Evolutionary conservation across 2,329 filamentous ascomycete genomes (phyloP).

Genomic region (Proliferodiscus dingleyae): DNA sequence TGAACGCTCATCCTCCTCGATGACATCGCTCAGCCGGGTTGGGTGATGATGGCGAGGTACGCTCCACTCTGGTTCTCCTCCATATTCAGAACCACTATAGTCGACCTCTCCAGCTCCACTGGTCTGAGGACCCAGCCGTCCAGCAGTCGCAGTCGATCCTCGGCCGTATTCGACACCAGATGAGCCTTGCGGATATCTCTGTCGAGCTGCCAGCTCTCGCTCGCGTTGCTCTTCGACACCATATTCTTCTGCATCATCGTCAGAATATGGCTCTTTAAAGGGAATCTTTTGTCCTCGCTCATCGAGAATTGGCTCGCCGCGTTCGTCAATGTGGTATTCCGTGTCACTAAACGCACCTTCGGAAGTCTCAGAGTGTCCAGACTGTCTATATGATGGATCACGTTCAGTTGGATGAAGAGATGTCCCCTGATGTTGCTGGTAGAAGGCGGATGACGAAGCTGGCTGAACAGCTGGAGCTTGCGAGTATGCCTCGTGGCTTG

Average conservation of each 20-base stretch:
- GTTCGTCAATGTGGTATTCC: conserved; percentile 63
- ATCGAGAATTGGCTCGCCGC: conserved; percentile 58
- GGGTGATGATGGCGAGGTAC: conserved; percentile 82
- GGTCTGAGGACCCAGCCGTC: conserved; percentile 10
- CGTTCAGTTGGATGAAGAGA: conserved; percentile 33
- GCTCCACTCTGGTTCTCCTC: conserved; percentile 58
- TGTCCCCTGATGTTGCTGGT: conserved; percentile 39
- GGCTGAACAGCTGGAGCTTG: conserved; percentile 41
- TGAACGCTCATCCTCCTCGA: conserved; percentile 79
- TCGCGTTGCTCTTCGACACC: conserved; percentile 37
- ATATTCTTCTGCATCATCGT: conserved; percentile 52
- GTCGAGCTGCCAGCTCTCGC: conserved; percentile 23
- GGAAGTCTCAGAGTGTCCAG: conserved; percentile 34
- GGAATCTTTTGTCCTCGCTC: conserved; percentile 55
- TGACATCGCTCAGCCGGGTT: conserved; percentile 80
- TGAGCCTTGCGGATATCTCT: conserved; percentile 22
- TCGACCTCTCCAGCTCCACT: conserved; percentile 40
- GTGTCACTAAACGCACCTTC: conserved; percentile 64
- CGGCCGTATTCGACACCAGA: conserved; percentile 24
- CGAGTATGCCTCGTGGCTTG: conserved; percentile 34
- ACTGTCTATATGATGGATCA: conserved; percentile 40
- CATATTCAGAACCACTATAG: conserved; percentile 64
- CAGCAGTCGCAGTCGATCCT: conserved; percentile 14
- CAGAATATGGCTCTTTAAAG: conserved; percentile 42
- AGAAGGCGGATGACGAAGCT: conserved; percentile 36